phyloP scores from a whole-genome alignment of 1,284 basidiomycete genomes.

The Tilletia indica region DNA sequence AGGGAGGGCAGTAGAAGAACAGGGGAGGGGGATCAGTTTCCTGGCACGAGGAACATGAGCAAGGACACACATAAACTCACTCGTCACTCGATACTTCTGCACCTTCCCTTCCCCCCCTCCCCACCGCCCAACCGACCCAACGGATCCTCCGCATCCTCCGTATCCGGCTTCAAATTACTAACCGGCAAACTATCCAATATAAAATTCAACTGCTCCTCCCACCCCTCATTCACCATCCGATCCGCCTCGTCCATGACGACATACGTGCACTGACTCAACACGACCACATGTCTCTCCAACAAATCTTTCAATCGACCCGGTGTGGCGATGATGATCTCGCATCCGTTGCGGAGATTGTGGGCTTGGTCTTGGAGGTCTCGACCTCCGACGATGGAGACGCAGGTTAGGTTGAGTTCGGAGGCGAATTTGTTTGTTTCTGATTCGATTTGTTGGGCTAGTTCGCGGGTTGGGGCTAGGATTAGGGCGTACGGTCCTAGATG shows the following conservation, averaged over 20 bases:
- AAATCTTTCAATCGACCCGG: conserved; percentile 97
- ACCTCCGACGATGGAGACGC: conserved; percentile 96
- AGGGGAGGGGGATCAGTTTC: neutral
- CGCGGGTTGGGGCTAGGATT: conserved; percentile 92
- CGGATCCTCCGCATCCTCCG: conserved; percentile 54
- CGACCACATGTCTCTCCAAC: conserved; percentile 89
- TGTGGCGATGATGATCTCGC: conserved; percentile 96
- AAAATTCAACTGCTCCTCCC: conserved; percentile 88
- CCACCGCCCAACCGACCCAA: conserved; percentile 29
- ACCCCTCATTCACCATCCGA: conserved; percentile 96
- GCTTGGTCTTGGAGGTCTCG: conserved; percentile 91
- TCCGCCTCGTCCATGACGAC: conserved; percentile 99
- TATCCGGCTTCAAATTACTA: conserved; percentile 78
- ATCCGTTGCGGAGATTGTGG: conserved; percentile 89
- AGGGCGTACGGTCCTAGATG: conserved; percentile 90
- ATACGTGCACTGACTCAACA: conserved; percentile 92
- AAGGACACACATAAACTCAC: conserved; percentile 18
- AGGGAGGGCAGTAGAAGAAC: conserved; percentile 39
- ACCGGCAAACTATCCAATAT: conserved; percentile 89
- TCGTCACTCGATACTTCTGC: conserved; percentile 43
- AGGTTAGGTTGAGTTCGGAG: conserved; percentile 77
- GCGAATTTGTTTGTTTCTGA: conserved; percentile 88
- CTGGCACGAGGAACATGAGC: neutral
- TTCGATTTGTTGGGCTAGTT: conserved; percentile 96
- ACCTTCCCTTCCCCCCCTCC: conserved; percentile 31